A percentile compares a stretch with the other conserved stretches of the same genome.
phyloP scores from a whole-genome alignment of 2,329 filamentous ascomycete genomes.

The Colletotrichum coccodes region DNA sequence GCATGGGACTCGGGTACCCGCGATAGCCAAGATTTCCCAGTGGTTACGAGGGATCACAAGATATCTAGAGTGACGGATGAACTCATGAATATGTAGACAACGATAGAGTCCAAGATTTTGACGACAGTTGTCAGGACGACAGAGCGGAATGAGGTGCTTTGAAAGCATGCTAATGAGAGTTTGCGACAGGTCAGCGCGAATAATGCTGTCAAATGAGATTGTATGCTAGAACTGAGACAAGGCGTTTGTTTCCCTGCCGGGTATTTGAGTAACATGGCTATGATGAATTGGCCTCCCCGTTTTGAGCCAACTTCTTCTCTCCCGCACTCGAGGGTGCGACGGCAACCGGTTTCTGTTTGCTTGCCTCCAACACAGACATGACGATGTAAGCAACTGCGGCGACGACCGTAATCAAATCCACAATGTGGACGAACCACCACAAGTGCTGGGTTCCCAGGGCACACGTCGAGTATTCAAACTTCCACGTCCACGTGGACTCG shows the following conservation, averaged over 20 bases:
- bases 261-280: slow-evolving; percentile 30
- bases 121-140: not conserved
- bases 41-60: not conserved
- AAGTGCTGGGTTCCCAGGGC: slow-evolving; percentile 86
- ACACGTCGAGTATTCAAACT: slow-evolving; percentile 83
- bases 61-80: not conserved
- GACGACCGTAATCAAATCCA: slow-evolving; percentile 65
- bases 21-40: too few relatives aligned
- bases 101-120: not conserved
- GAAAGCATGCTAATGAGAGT: not conserved
- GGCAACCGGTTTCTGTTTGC: not conserved
- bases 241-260: slow-evolving; percentile 27
- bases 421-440: slow-evolving; percentile 91
- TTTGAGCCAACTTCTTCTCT: slow-evolving; percentile 12
- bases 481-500: slow-evolving; percentile 76
- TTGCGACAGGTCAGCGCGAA: not conserved
- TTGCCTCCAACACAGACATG: slow-evolving; percentile 23
- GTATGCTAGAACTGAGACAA: slow-evolving; percentile 28
- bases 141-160: not conserved
- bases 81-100: not conserved
- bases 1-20: not conserved
- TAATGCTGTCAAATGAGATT: slow-evolving; percentile 22
- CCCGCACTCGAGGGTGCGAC: not conserved
- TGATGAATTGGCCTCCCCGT: slow-evolving; percentile 17
- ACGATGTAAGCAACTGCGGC: slow-evolving; percentile 40